Evolutionary conservation across 148 eudicot genomes (phyloP).

Genomic region (Camellia sinensis): DNA sequence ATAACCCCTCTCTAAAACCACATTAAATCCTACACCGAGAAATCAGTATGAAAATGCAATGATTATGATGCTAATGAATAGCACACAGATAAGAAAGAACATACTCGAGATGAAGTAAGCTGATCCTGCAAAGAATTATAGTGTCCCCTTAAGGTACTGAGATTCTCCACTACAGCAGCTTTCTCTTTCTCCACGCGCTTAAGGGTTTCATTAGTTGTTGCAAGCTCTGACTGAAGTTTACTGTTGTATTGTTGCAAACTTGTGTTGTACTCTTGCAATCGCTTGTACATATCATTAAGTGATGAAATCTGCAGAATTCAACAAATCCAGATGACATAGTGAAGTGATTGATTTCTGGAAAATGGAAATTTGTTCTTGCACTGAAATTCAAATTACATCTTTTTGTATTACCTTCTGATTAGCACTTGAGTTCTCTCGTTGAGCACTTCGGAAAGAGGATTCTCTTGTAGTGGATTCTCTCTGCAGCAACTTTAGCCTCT

Average conservation of each 20-base stretch:
- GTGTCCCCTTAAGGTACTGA: constrained; percentile 76
- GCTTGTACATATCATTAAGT: constrained; percentile 80
- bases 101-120: constrained; percentile 62
- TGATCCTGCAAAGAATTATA: constrained; percentile 76
- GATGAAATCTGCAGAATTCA: constrained; percentile 61
- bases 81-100: constrained; percentile 1
- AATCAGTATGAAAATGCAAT: neutral
- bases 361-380: neutral
- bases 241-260: constrained; percentile 94
- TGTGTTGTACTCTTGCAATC: constrained; percentile 88
- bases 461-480: no score
- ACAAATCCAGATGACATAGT: constrained; percentile 9
- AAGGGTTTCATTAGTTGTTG: constrained; percentile 68
- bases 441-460: constrained; percentile 55
- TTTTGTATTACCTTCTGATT: constrained; percentile 58
- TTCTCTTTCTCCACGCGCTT: constrained; percentile 85
- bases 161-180: constrained; percentile 69
- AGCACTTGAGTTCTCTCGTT: constrained; percentile 57
- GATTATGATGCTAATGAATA: neutral
- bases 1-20: neutral
- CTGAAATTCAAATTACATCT: neutral
- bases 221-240: constrained; percentile 89
- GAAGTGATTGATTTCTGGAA: neutral
- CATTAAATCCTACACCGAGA: neutral
- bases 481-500: constrained; percentile 70